These are phyloP conservation scores for Pythium oligandrum DNA, from an alignment of 352 stramenopile genomes.

Conservation along the genomic window DNA sequence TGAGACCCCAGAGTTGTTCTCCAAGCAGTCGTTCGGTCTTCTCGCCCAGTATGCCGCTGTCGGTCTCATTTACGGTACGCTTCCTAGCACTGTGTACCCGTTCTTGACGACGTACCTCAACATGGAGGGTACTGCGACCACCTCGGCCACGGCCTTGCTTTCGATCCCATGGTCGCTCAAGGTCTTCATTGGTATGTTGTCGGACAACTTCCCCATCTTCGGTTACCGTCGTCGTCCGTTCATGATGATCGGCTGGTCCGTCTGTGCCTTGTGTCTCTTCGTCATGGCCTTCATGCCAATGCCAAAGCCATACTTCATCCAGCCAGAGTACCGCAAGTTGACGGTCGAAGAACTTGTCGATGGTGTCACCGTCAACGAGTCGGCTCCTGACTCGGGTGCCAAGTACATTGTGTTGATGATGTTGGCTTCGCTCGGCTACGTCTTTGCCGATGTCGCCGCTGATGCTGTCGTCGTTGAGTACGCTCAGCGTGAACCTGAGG, in stretches of 20 bases:
- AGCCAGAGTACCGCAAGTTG: constrained; percentile 9
- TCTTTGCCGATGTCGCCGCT: constrained; percentile 27
- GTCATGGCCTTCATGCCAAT: constrained; percentile 23
- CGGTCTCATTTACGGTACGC: constrained; percentile 23
- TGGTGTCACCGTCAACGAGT: constrained; percentile 6
- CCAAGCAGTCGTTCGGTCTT: constrained; percentile 21
- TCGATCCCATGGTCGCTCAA: constrained; percentile 34
- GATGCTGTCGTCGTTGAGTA: constrained; percentile 30
- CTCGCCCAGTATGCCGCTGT: constrained; percentile 27
- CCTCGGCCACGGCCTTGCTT: constrained; percentile 20
- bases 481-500: constrained; percentile 19
- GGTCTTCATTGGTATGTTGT: constrained; percentile 31
- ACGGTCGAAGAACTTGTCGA: constrained; percentile 3
- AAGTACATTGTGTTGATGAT: constrained; percentile 28
- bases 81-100: constrained; percentile 23
- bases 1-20: constrained; percentile 16
- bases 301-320: constrained; percentile 19
- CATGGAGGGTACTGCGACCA: constrained; percentile 23
- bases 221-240: constrained; percentile 33
- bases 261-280: constrained; percentile 16
- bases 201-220: constrained; percentile 31
- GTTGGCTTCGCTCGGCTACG: constrained; percentile 25
- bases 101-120: constrained; percentile 29
- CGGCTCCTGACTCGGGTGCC: constrained; percentile 13
- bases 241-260: constrained; percentile 31